Evolutionary conservation across 1,139 yeast genomes (phyloP).

Genomic region (Saccharomyces hybrid): DNA sequence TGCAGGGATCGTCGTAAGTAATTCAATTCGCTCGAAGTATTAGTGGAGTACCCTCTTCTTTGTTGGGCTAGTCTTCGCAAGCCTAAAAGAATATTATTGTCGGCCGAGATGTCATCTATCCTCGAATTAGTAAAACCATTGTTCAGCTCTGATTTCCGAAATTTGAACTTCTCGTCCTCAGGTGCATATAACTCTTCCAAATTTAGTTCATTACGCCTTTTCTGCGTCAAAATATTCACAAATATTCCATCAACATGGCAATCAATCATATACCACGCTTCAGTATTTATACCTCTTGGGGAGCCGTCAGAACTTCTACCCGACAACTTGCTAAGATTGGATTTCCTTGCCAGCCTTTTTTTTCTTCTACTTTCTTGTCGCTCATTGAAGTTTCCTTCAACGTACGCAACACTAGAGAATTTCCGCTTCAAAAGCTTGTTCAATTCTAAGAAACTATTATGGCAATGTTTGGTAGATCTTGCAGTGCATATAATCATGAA

Average conservation of each 20-base stretch:
- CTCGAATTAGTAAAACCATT: not conserved
- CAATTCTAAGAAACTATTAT: slow-evolving; percentile 60
- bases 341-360: slow-evolving; percentile 52
- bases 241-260: slow-evolving; percentile 54
- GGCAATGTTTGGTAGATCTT: slow-evolving; percentile 67
- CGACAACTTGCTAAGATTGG: slow-evolving; percentile 39
- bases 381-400: slow-evolving; percentile 68
- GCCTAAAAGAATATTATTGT: slow-evolving; percentile 25
- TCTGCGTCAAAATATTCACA: slow-evolving; percentile 65
- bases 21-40: not conserved
- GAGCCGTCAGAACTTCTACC: slow-evolving; percentile 17
- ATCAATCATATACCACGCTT: slow-evolving; percentile 79
- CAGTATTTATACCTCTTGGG: slow-evolving; percentile 30
- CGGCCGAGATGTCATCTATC: slow-evolving; percentile 7
- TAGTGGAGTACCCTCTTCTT: slow-evolving; percentile 11
- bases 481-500: slow-evolving; percentile 68
- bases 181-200: slow-evolving; percentile 64
- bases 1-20: not conserved
- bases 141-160: slow-evolving; percentile 15
- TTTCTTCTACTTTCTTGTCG: slow-evolving; percentile 52
- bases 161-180: slow-evolving; percentile 37
- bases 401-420: slow-evolving; percentile 39
- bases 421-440: slow-evolving; percentile 41
- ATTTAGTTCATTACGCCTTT: slow-evolving; percentile 58
- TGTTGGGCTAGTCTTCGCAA: slow-evolving; percentile 27